Evolutionary conservation across 345 rosid species (phyloP), one percentile per base, ranked within the genome.

Genomic region (Erodium maritimum): DNA sequence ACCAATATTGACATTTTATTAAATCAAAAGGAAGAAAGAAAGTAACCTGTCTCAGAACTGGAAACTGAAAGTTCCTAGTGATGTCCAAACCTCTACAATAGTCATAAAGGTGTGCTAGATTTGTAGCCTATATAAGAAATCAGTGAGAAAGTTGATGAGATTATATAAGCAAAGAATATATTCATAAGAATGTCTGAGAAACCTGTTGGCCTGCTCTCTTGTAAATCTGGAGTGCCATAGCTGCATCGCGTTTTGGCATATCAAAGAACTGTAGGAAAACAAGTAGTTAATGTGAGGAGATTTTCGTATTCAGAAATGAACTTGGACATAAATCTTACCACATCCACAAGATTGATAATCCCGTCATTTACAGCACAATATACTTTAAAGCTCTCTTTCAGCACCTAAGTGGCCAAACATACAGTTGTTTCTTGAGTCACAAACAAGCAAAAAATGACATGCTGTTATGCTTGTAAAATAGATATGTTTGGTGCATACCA

Each of bases 31-130:
- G 52, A 37, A 46, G 56, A 71, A 51, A 14, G 11, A 20, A 54
- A 54, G 24, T 12, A 58, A 86, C 98, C 85, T 86, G 98, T 91
- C 99, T 89, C 63, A 93, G 70, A 24, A 75, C 83, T 56, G 99
- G 99, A 68, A 93, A 93, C 67, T 85, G 99, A 61, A 93, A 89
- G 75, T 75, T 89, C 81, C 95, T 85, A 8, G 99, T 95, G 0
- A 93, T 83, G 23, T 89, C 99, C 75, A 93, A 70, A n/a, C 94
- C 85, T 71, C 82, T 93, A 80, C 99, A 87, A 64, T 84, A 83
- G 33, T 93, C 97, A 74, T 93, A 89, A 74, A 93, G 87, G 64
- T 85, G 88, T 52, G 95, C 95, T 58, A 93, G 80, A 65, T 69
- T 74, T 64, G 87, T 90, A 52, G 95, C 97, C 99, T 93, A 58